Conservation (phyloP, 1,139 yeast species). For the Meyerozyma sp. region DNA sequence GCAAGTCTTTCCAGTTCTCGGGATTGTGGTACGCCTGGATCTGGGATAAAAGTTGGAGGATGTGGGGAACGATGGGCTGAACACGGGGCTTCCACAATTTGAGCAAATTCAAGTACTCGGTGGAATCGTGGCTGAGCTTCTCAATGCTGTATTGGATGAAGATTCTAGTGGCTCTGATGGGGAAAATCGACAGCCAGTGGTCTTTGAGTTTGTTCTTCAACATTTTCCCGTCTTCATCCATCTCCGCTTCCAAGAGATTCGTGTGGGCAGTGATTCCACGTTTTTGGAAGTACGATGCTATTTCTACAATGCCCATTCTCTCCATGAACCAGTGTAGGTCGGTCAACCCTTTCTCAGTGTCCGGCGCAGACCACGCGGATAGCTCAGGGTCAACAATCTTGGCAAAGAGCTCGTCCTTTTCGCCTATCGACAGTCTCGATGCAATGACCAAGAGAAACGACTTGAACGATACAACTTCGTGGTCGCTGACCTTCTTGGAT, state of each 20-base stretch:
- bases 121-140: constrained; percentile 71
- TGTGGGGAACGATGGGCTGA: constrained; percentile 86
- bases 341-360: constrained; percentile 80
- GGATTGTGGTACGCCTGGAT: constrained; percentile 95
- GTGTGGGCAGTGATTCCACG: constrained; percentile 78
- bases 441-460: constrained; percentile 89
- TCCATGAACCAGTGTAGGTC: constrained; percentile 98
- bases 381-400: constrained; percentile 90
- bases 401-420: constrained; percentile 71
- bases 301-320: constrained; percentile 87
- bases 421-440: constrained; percentile 69
- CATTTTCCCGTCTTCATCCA: constrained; percentile 86
- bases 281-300: constrained; percentile 82
- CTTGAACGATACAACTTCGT: constrained; percentile 90
- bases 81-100: constrained; percentile 90
- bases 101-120: constrained; percentile 68
- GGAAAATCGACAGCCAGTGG: constrained; percentile 92
- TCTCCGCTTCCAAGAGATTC: constrained; percentile 66
- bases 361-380: constrained; percentile 88
- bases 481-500: constrained; percentile 72
- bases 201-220: constrained; percentile 75
- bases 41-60: constrained; percentile 79
- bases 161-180: constrained; percentile 91
- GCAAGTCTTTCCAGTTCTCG: constrained; percentile 81
- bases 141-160: constrained; percentile 95